phyloP scores from a whole-genome alignment of 768 basidiomycete genomes.

The Boletus fagicola region DNA sequence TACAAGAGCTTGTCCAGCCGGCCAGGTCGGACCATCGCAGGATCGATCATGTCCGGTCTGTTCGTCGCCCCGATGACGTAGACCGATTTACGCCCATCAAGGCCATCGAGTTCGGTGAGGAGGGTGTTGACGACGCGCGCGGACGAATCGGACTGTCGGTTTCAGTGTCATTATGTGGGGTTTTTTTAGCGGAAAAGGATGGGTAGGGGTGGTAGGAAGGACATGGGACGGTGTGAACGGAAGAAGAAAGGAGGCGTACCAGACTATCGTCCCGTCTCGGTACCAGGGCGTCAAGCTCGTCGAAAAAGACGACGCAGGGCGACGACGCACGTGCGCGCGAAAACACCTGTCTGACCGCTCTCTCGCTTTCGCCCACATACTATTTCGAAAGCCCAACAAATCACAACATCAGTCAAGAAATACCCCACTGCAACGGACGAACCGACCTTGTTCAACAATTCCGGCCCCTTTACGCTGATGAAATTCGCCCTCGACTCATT shows the following conservation, averaged over 20 bases:
- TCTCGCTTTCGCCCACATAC: conserved; percentile 98
- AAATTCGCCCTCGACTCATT: conserved; percentile 96
- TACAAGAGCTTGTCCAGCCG: conserved; percentile 92
- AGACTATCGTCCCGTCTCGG: conserved; percentile 87
- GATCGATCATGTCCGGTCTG: conserved; percentile 95
- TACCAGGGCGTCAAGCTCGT: conserved; percentile 90
- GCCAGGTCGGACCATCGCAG: conserved; percentile 96
- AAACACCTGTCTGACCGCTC: conserved; percentile 93
- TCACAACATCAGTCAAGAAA: background rate
- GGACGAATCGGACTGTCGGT: conserved; percentile 75
- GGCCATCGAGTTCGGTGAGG: conserved; percentile 89
- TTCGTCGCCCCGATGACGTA: conserved; percentile 96
- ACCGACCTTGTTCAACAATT: conserved; percentile 90
- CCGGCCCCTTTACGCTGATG: conserved; percentile 97
- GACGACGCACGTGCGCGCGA: conserved; percentile 89
- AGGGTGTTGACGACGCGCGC: conserved; percentile 90
- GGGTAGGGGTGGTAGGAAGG: background rate
- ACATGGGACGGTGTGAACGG: background rate
- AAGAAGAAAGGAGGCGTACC: conserved; percentile 42
- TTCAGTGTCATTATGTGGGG: background rate
- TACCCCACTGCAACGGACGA: background rate
- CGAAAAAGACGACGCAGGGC: conserved; percentile 95
- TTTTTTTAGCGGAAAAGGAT: background rate
- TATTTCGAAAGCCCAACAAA: conserved; percentile 29
- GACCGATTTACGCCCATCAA: conserved; percentile 81